Evolutionary conservation across 2,329 filamentous ascomycete species (phyloP).

Genomic region (Amesomyces nigricolor): DNA sequence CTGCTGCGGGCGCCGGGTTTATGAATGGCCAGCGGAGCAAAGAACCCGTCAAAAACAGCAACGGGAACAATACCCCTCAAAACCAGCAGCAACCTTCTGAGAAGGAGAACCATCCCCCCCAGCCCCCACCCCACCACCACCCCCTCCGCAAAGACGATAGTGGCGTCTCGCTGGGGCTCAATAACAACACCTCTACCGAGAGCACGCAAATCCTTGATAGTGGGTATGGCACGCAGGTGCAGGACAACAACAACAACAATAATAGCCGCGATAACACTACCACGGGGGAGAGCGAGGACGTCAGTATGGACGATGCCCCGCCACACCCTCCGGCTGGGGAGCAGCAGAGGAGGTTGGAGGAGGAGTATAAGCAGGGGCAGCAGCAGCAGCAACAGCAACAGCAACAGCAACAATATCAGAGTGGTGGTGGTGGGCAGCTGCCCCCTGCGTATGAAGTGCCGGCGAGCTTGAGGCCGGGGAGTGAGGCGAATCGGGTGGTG

Average conservation of each 20-base stretch:
- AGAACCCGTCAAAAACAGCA: slow-evolving; percentile 17
- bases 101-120: slow-evolving; percentile 3
- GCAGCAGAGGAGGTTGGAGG: too few relatives aligned
- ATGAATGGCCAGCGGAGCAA: slow-evolving; percentile 52
- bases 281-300: slow-evolving; percentile 35
- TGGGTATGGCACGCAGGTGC: slow-evolving; percentile 6
- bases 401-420: not conserved
- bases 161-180: slow-evolving; percentile 35
- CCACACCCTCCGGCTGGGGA: slow-evolving; percentile 9
- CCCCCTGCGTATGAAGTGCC: slow-evolving; percentile 36
- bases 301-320: slow-evolving; percentile 44
- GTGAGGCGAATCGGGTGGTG: slow-evolving; percentile 50
- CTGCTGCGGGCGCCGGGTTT: slow-evolving; percentile 32
- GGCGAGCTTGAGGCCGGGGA: slow-evolving; percentile 49
- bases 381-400: not conserved
- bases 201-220: slow-evolving; percentile 5
- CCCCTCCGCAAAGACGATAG: slow-evolving; percentile 41
- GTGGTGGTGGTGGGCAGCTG: not conserved
- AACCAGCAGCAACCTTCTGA: not conserved
- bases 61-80: not conserved
- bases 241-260: slow-evolving; percentile 29
- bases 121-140: slow-evolving; percentile 6
- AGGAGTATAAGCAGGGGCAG: not conserved
- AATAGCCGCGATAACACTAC: slow-evolving; percentile 43
- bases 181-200: not conserved